phyloP scores from a whole-genome alignment of 768 basidiomycete species.

The Epithele typhae region DNA sequence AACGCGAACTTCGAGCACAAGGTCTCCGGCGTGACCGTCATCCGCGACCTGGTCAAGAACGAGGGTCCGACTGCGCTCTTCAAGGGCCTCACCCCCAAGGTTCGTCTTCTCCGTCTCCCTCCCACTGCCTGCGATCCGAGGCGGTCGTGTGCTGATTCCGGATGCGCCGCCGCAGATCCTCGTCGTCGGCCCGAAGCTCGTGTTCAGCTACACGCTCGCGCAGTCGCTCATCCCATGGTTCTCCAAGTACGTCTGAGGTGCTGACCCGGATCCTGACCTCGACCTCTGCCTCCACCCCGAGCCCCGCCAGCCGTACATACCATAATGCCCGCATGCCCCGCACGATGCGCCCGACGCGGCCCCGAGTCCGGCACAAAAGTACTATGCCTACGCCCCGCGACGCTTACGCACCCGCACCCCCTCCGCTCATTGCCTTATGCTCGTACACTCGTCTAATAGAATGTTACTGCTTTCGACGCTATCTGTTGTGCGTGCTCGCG shows the following conservation, averaged over 20 bases:
- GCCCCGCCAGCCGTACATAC: neutral
- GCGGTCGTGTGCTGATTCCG: neutral
- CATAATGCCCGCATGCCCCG: neutral
- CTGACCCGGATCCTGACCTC: neutral
- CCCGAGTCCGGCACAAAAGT: slow-evolving; percentile 7
- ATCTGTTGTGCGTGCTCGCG: neutral
- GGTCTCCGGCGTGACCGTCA: slow-evolving; percentile 72
- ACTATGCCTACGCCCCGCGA: neutral
- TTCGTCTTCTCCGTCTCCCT: slow-evolving; percentile 28
- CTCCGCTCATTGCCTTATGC: slow-evolving; percentile 6
- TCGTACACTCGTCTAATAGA: slow-evolving; percentile 10
- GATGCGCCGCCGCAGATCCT: slow-evolving; percentile 54
- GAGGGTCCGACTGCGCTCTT: slow-evolving; percentile 86
- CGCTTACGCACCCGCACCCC: neutral
- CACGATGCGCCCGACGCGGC: neutral
- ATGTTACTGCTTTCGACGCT: neutral
- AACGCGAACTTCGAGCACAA: slow-evolving; percentile 95
- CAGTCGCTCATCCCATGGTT: slow-evolving; percentile 94
- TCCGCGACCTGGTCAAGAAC: slow-evolving; percentile 81
- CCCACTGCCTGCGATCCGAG: neutral
- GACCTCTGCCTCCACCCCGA: neutral
- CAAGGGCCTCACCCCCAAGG: slow-evolving; percentile 97
- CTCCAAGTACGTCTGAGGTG: slow-evolving; percentile 67
- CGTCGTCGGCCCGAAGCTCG: slow-evolving; percentile 95
- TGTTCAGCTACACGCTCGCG: slow-evolving; percentile 97